Evolutionary conservation across 148 eudicot species (phyloP).

Genomic region (Nepenthes mirabilis): DNA sequence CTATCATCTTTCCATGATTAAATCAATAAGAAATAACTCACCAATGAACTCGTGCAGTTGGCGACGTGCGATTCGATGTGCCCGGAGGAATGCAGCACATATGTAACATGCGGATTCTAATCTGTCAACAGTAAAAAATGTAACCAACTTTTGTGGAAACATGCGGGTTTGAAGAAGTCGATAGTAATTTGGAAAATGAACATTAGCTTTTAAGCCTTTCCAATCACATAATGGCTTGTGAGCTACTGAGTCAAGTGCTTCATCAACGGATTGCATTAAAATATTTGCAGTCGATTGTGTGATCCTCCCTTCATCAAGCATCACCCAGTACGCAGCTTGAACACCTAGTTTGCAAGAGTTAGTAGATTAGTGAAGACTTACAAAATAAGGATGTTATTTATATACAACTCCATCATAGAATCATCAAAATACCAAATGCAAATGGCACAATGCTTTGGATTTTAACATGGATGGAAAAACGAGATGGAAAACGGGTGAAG

Average conservation of each 20-base stretch:
- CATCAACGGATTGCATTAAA: constrained; percentile 93
- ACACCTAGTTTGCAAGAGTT: constrained; percentile 36
- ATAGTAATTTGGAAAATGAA: constrained; percentile 67
- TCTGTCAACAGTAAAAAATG: constrained; percentile 76
- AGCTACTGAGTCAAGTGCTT: constrained; percentile 65
- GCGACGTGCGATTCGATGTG: constrained; percentile 66
- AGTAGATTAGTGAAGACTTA: not conserved
- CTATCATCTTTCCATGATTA: not conserved
- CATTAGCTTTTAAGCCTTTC: constrained; percentile 67
- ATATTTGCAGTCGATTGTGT: constrained; percentile 65
- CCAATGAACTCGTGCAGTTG: constrained; percentile 87
- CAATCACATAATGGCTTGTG: constrained; percentile 74
- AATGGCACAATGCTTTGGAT: no score
- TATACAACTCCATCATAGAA: no score
- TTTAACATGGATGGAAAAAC: no score
- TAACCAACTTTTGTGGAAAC: constrained; percentile 58
- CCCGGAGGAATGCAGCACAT: constrained; percentile 86
- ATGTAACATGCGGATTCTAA: constrained; percentile 81
- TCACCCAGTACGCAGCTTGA: constrained; percentile 94
- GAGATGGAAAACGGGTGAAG: no score
- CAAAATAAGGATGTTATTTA: not conserved
- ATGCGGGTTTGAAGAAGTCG: constrained; percentile 57
- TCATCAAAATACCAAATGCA: no score
- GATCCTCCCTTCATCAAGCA: constrained; percentile 98
- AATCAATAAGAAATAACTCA: constrained; percentile 14